Percentiles rank a stretch among this genome's conserved stretches.
phyloP scores from a whole-genome alignment of 2,329 filamentous ascomycete genomes.

The Cercospora brassicicola region DNA sequence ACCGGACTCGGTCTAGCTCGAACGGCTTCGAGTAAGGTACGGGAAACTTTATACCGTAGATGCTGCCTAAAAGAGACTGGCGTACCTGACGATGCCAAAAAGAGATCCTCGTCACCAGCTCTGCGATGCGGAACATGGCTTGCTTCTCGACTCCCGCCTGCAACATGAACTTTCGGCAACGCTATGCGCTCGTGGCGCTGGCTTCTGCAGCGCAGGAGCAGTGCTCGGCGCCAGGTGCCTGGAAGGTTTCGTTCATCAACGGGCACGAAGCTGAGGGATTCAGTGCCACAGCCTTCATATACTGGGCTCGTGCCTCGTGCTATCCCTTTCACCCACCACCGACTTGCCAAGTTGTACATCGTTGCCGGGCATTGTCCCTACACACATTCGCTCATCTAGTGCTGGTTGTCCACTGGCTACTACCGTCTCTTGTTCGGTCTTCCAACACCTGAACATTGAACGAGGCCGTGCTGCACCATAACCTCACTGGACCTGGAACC shows the following conservation, averaged over 20 bases:
- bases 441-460: neutral
- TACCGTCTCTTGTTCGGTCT: neutral
- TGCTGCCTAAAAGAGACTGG: slow-evolving; percentile 1
- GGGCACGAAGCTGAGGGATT: neutral
- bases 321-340: neutral
- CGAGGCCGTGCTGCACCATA: neutral
- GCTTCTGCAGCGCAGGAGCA: slow-evolving; percentile 4
- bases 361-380: slow-evolving; percentile 23
- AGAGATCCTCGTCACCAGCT: neutral
- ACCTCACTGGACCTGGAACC: neutral
- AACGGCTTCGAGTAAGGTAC: slow-evolving; percentile 9
- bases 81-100: neutral
- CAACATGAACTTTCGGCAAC: slow-evolving; percentile 13
- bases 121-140: slow-evolving; percentile 12
- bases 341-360: neutral
- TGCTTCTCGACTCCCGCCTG: slow-evolving; percentile 17
- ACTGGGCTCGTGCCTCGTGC: slow-evolving; percentile 5
- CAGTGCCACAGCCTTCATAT: slow-evolving; percentile 14
- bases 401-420: neutral
- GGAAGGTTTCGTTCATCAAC: slow-evolving; percentile 11
- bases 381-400: slow-evolving; percentile 21
- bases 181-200: slow-evolving; percentile 19
- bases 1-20: neutral
- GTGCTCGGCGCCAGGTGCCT: slow-evolving; percentile 7
- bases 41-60: neutral